Evolutionary conservation across 495 filamentous ascomycete species (phyloP), one percentile per base, ranked within the genome.

Genomic region (Xylaria cubensis): DNA sequence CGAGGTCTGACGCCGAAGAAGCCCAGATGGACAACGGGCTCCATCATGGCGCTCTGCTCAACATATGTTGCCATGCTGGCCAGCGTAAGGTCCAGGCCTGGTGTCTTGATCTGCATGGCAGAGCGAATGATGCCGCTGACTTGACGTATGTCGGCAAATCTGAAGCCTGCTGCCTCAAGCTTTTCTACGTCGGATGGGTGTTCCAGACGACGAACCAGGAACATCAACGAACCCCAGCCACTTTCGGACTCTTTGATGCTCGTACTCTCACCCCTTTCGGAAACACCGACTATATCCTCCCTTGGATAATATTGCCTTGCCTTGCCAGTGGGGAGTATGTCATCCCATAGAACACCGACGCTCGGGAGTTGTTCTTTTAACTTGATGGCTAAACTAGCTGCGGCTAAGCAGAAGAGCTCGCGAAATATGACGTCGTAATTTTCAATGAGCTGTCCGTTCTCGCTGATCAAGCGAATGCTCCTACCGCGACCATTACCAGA

Each of bases 361-460:
- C 91, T 81, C 7, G 86, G 84, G 2, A 97, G 78, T 3, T 87
- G 82, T 42, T 88, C 83, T 72, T 91, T 84, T 69, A 95, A 81
- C 51, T 88, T 84, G 2, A 86, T 82, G 12, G 94, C 92, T 15
- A 97, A 88, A 51, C 89, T 88, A 3, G 90, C 86, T 0, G 94
- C 94, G 15, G 94, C 90, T 21, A 93, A 84, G 73, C 94, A 97
- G 81, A 97, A 97, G 7, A 93, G 85, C 69, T 96, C 93, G n/a
- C 93, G 92, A 81, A 97, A 95, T 15, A 93, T 83, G 24, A 90
- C 84, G 36, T 92, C 89, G 74, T 96, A 95, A 70, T 93, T 86
- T 19, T 86, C 86, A 61, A 90, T 84, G 24, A 87, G 83, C 70
- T 85, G 65, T 13, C 84, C 80, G 67, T 83, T 77, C 3, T 84